A percentile compares a stretch with the other conserved stretches of the same genome.
These are phyloP conservation scores for Phytophthora citrophthora DNA, from an alignment of 352 stramenopile genomes.

Conservation along the genomic window DNA sequence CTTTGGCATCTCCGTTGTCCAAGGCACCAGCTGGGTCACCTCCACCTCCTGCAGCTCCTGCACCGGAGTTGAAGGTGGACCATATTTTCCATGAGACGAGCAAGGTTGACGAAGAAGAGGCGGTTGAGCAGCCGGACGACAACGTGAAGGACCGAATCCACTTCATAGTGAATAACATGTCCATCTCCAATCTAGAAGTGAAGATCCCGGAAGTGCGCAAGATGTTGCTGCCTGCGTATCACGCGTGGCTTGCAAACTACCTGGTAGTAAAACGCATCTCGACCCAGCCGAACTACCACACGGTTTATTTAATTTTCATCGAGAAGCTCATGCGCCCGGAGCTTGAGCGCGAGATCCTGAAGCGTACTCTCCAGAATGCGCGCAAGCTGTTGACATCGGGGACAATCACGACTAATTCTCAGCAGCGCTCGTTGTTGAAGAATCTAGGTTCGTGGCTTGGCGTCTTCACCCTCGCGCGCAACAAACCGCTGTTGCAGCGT, in stretches of 20 bases:
- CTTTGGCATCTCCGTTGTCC: constrained; percentile 46
- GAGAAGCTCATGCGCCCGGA: constrained; percentile 95
- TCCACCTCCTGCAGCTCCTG: constrained; percentile 47
- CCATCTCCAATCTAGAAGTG: constrained; percentile 95
- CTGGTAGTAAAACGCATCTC: constrained; percentile 99
- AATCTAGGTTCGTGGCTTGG: constrained; percentile 99
- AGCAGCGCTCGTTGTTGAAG: constrained; percentile 98
- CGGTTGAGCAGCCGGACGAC: constrained; percentile 77
- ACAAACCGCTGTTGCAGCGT: constrained; percentile 97
- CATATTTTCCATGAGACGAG: constrained; percentile 87
- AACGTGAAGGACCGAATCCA: constrained; percentile 96
- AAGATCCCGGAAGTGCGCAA: constrained; percentile 97
- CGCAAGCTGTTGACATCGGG: constrained; percentile 96
- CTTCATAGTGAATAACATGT: constrained; percentile 99
- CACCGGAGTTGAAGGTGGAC: constrained; percentile 72
- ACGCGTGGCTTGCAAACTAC: constrained; percentile 99
- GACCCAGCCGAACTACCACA: constrained; percentile 99
- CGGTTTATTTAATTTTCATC: constrained; percentile 97
- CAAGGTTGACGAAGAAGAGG: constrained; percentile 64
- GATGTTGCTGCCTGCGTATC: constrained; percentile 93
- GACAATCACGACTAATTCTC: constrained; percentile 98
- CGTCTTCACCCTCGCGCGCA: constrained; percentile 97
- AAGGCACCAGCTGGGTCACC: constrained; percentile 51
- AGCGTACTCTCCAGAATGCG: constrained; percentile 95
- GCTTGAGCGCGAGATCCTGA: constrained; percentile 95